phyloP scores from a whole-genome alignment of 2,329 filamentous ascomycete genomes.

The Aspergillus ochraceoroseus region DNA sequence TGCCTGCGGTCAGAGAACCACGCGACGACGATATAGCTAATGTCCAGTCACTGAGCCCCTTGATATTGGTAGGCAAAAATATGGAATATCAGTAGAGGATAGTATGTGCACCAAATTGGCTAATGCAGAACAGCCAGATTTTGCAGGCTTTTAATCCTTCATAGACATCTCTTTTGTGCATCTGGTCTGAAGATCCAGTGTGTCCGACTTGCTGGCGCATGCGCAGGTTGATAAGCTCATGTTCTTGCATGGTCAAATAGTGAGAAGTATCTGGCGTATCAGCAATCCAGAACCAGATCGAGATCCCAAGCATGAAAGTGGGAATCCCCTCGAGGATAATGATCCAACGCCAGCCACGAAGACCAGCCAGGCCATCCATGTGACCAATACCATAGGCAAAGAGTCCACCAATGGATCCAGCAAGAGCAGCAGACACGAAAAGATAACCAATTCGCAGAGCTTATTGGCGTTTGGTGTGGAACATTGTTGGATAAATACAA shows the following conservation, averaged over 20 bases:
- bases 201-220: conserved; percentile 13
- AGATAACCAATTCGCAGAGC: conserved; percentile 14
- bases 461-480: conserved; percentile 13
- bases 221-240: conserved; percentile 9
- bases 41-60: conserved; percentile 10
- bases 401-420: conserved; percentile 8
- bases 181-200: conserved; percentile 12
- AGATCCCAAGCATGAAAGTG: conserved; percentile 9
- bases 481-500: conserved; percentile 11
- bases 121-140: conserved; percentile 11
- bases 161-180: conserved; percentile 12
- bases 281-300: conserved; percentile 10
- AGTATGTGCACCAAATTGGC: conserved; percentile 10
- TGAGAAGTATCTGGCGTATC: conserved; percentile 8
- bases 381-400: conserved; percentile 13
- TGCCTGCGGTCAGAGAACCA: conserved; percentile 10
- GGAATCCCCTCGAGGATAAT: conserved; percentile 14
- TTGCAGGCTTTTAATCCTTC: conserved; percentile 10
- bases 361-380: conserved; percentile 11
- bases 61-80: conserved; percentile 12
- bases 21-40: conserved; percentile 10
- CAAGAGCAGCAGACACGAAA: conserved; percentile 13
- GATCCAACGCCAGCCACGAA: conserved; percentile 14
- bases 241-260: conserved; percentile 10
- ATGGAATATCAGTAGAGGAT: conserved; percentile 11